phyloP scores from a whole-genome alignment of 1,284 basidiomycete species.

The Ganoderma resinaceum region DNA sequence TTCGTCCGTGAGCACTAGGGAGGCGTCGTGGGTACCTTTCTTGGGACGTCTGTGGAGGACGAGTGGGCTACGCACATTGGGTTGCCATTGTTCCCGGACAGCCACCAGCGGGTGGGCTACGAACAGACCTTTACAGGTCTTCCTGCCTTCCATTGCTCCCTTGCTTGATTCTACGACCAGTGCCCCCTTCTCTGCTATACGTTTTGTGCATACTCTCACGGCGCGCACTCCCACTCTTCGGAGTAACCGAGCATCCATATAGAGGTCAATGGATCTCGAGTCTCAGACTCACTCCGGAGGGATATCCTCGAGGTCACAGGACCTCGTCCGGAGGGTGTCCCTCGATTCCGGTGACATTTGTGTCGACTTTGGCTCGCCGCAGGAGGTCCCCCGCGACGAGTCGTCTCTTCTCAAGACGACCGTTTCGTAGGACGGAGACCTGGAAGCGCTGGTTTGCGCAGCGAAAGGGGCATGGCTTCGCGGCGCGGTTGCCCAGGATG shows the following conservation, averaged over 20 bases:
- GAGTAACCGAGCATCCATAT: conserved; percentile 44
- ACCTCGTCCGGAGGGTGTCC: conserved; percentile 28
- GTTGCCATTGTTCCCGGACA: conserved; percentile 17
- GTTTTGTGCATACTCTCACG: conserved; percentile 15
- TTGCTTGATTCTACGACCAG: conserved; percentile 28
- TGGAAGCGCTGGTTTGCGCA: conserved; percentile 57
- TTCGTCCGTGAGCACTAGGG: conserved; percentile 48
- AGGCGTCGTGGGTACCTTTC: conserved; percentile 49
- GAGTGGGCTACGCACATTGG: conserved; percentile 45
- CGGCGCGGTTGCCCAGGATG: conserved; percentile 29
- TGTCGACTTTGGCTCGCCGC: conserved; percentile 52
- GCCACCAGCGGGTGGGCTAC: conserved; percentile 42
- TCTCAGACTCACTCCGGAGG: conserved; percentile 47
- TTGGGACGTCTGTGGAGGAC: conserved; percentile 33
- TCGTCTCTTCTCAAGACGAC: conserved; percentile 37
- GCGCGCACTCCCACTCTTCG: conserved; percentile 24
- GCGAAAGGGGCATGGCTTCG: conserved; percentile 57
- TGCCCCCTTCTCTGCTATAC: conserved; percentile 8
- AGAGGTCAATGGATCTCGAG: conserved; percentile 44
- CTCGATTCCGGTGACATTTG: conserved; percentile 55
- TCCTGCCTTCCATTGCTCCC: conserved; percentile 45
- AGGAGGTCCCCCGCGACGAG: conserved; percentile 42
- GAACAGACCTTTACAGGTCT: conserved; percentile 45
- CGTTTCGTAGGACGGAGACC: conserved; percentile 41
- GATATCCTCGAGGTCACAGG: conserved; percentile 26